These are phyloP conservation scores for Ramalina intermedia DNA, from an alignment of 495 filamentous ascomycete genomes.

Conservation along the genomic window DNA sequence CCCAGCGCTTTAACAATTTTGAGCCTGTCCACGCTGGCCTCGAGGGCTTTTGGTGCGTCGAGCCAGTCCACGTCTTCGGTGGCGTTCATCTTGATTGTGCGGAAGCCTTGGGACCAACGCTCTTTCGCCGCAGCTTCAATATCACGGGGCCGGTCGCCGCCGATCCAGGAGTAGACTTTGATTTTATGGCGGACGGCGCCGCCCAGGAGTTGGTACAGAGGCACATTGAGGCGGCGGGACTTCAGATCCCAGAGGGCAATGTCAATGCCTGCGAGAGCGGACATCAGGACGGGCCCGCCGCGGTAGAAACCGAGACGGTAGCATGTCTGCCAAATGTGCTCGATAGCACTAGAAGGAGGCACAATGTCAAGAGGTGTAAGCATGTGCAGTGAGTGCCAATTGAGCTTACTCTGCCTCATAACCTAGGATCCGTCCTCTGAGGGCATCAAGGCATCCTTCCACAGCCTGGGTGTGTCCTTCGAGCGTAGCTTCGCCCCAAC, in stretches of 20 bases:
- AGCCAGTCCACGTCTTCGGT: constrained; percentile 70
- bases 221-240: constrained; percentile 43
- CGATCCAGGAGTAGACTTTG: constrained; percentile 78
- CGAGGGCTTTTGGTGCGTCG: constrained; percentile 50
- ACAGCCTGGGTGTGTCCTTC: constrained; percentile 66
- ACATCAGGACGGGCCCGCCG: constrained; percentile 77
- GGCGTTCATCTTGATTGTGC: constrained; percentile 67
- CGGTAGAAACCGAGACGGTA: constrained; percentile 64
- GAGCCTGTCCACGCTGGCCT: constrained; percentile 52
- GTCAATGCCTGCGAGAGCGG: constrained; percentile 62
- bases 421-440: constrained; percentile 46
- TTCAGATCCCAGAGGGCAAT: constrained; percentile 80
- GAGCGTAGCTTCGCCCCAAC: constrained; percentile 70
- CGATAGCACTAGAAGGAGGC: constrained; percentile 46
- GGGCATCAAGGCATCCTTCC: constrained; percentile 58
- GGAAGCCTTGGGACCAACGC: constrained; percentile 58
- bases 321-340: constrained; percentile 63
- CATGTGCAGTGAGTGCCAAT: not conserved
- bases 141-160: constrained; percentile 63
- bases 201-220: constrained; percentile 59
- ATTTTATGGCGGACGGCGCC: constrained; percentile 63
- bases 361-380: constrained; percentile 3
- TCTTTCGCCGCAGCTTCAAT: constrained; percentile 50
- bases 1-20: constrained; percentile 55
- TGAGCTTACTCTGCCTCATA: constrained; percentile 54